Evolutionary conservation across 306 rosid genomes (phyloP).

Genomic region (Vigna trinervia): DNA sequence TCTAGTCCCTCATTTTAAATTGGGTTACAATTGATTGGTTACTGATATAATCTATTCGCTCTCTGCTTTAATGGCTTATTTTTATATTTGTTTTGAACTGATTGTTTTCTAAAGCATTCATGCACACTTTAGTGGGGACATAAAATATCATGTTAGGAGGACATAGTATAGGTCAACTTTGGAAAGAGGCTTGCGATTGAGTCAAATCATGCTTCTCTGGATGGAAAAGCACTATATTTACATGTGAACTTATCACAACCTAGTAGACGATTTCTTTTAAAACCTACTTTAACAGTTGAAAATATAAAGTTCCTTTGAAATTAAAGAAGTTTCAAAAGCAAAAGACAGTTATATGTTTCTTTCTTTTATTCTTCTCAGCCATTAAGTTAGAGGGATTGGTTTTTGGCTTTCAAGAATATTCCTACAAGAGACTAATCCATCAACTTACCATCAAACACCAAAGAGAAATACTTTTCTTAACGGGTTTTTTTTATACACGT

Average conservation of each 20-base stretch:
- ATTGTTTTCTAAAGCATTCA: neutral
- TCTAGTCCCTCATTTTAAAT: slow-evolving; percentile 33
- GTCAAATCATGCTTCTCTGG: slow-evolving; percentile 54
- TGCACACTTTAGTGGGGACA: slow-evolving; percentile 33
- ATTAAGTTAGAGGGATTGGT: neutral
- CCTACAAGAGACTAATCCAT: neutral
- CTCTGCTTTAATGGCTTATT: neutral
- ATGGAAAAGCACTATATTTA: slow-evolving; percentile 20
- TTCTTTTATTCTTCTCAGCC: slow-evolving; percentile 12
- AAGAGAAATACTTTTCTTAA: neutral
- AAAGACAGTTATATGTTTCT: neutral
- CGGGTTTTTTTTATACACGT: neutral
- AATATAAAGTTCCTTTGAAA: slow-evolving; percentile 15
- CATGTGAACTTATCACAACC: slow-evolving; percentile 4
- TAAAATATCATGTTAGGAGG: slow-evolving; percentile 49
- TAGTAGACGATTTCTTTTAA: slow-evolving; percentile 11
- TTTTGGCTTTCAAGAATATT: slow-evolving; percentile 4
- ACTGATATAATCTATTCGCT: slow-evolving; percentile 14
- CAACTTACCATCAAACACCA: neutral
- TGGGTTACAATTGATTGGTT: slow-evolving; percentile 26
- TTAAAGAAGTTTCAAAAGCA: slow-evolving; percentile 28
- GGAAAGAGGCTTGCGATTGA: slow-evolving; percentile 47
- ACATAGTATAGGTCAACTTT: slow-evolving; percentile 47
- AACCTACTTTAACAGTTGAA: slow-evolving; percentile 24
- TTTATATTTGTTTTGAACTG: slow-evolving; percentile 25